phyloP scores from a whole-genome alignment of 352 stramenopile species.

The Phytophthora capsici region DNA sequence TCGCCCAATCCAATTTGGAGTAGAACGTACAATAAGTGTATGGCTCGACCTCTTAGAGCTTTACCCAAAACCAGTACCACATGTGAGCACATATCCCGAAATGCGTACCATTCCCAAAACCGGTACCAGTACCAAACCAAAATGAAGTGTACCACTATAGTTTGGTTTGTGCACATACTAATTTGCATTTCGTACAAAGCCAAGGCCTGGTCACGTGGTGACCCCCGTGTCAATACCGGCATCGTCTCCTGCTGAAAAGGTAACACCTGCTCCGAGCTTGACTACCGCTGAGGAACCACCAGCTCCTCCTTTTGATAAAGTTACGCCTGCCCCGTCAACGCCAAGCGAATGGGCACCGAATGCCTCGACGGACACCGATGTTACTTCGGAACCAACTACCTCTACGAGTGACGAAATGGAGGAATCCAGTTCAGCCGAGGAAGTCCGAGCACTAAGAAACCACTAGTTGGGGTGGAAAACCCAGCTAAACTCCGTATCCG shows the following conservation, averaged over 20 bases:
- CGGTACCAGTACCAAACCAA: no score
- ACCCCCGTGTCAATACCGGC: constrained; percentile 7
- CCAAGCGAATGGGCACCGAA: constrained; percentile 9
- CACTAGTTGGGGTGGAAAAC: constrained; percentile 16
- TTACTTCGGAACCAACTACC: constrained; percentile 19
- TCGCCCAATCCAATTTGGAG: no score
- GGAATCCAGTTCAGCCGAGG: constrained; percentile 13
- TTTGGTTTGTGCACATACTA: no score
- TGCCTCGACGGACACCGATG: constrained; percentile 1
- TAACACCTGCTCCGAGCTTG: constrained; percentile 7
- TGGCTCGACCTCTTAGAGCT: no score
- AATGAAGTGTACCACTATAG: no score
- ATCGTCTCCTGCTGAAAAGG: neutral
- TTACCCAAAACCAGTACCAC: no score
- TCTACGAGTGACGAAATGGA: constrained; percentile 19
- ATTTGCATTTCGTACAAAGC: constrained; percentile 14
- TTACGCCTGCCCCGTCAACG: constrained; percentile 17
- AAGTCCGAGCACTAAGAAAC: constrained; percentile 24
- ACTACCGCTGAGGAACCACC: neutral
- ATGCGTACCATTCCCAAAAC: no score
- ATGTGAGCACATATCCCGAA: no score
- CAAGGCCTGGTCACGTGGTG: constrained; percentile 19
- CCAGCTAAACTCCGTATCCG: constrained; percentile 26
- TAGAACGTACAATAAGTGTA: no score
- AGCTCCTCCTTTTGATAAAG: neutral